Evolutionary conservation across 2,329 filamentous ascomycete genomes (phyloP).

Genomic region (Metarhizium guizhouense): DNA sequence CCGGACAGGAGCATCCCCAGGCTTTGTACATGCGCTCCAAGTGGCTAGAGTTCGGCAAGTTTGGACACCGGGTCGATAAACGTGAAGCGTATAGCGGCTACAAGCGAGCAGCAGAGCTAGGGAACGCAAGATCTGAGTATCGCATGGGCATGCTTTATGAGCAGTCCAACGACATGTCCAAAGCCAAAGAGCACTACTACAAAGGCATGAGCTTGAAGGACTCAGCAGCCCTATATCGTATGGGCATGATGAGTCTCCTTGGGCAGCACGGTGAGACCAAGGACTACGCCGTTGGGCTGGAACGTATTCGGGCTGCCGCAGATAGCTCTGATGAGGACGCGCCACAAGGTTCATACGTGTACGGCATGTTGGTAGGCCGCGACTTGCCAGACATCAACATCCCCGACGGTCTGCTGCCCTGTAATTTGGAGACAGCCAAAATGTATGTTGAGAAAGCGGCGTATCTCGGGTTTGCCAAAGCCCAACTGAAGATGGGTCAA

Average conservation of each 20-base stretch:
- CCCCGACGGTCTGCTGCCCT: slow-evolving; percentile 59
- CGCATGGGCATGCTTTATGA: slow-evolving; percentile 98
- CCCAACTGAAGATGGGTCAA: slow-evolving; percentile 93
- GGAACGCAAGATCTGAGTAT: slow-evolving; percentile 85
- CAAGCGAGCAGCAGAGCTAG: slow-evolving; percentile 73
- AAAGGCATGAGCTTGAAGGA: slow-evolving; percentile 71
- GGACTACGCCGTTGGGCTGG: slow-evolving; percentile 67
- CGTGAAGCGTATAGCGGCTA: slow-evolving; percentile 89
- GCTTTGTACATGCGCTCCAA: slow-evolving; percentile 91
- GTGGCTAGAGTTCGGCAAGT: slow-evolving; percentile 98
- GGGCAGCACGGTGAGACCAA: slow-evolving; percentile 87
- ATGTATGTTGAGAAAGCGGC: slow-evolving; percentile 95
- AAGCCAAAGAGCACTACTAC: slow-evolving; percentile 86
- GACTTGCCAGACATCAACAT: slow-evolving; percentile 87
- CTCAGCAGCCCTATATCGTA: slow-evolving; percentile 75
- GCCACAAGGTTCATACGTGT: slow-evolving; percentile 89
- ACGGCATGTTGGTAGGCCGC: slow-evolving; percentile 85
- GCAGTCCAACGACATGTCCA: slow-evolving; percentile 83
- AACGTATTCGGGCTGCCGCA: slow-evolving; percentile 76
- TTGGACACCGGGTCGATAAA: slow-evolving; percentile 82
- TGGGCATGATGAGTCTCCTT: slow-evolving; percentile 96
- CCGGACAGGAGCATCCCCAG: slow-evolving; percentile 85
- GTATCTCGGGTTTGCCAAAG: slow-evolving; percentile 90
- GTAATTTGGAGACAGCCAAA: slow-evolving; percentile 64
- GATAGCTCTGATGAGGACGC: slow-evolving; percentile 91